These are phyloP conservation scores for Bipolaris sorokiniana DNA, from an alignment of 2,329 filamentous ascomycete species.

Conservation along the genomic window DNA sequence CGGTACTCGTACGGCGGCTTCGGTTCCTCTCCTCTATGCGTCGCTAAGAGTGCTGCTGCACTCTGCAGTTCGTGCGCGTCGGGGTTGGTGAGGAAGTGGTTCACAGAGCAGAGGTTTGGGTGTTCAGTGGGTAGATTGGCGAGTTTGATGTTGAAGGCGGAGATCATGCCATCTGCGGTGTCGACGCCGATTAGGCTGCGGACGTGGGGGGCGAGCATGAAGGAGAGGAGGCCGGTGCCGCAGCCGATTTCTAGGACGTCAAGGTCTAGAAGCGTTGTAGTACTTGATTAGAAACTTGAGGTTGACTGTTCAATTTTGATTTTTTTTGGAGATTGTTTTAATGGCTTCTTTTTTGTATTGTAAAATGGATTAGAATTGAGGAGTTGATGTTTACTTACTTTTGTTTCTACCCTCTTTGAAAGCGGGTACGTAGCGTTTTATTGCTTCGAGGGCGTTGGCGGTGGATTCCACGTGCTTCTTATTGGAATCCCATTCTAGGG, in stretches of 20 bases:
- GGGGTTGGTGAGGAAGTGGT: constrained; percentile 57
- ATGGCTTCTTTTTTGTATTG: no score
- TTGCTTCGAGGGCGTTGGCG: constrained; percentile 54
- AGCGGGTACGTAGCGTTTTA: constrained; percentile 50
- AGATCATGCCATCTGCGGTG: constrained; percentile 62
- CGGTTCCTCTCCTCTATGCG: constrained; percentile 31
- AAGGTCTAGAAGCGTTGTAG: no score
- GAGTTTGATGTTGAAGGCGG: constrained; percentile 57
- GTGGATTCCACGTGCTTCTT: constrained; percentile 57
- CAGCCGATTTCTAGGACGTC: constrained; percentile 64
- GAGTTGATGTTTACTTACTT: constrained; percentile 15
- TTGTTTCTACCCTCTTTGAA: constrained; percentile 39
- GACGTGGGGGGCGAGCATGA: constrained; percentile 57
- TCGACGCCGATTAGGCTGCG: constrained; percentile 60
- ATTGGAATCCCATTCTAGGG: constrained; percentile 62
- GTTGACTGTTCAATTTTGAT: no score
- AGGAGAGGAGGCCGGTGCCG: constrained; percentile 62
- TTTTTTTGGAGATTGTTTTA: no score
- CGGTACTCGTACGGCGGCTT: constrained; percentile 35
- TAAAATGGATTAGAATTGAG: not conserved
- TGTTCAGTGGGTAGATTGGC: constrained; percentile 23
- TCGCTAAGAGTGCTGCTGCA: constrained; percentile 46
- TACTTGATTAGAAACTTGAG: no score
- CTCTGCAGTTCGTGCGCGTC: constrained; percentile 51
- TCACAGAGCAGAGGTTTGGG: constrained; percentile 56